Conservation (phyloP, 306 rosid genomes). For the Medicago arabica region DNA sequence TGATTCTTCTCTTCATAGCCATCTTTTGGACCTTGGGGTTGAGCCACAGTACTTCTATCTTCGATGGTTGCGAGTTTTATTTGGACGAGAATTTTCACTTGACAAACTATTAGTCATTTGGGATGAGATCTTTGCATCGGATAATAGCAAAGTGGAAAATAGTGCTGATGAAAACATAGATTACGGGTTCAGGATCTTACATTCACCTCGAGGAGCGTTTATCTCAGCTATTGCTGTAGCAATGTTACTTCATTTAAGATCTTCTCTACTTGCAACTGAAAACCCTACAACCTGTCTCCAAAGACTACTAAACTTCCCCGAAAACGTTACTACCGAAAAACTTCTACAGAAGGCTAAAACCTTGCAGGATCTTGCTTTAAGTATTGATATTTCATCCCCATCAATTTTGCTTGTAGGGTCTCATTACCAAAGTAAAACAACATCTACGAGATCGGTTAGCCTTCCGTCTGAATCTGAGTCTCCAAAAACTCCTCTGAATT, state of each 20-base stretch:
- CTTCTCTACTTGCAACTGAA: slow-evolving; percentile 92
- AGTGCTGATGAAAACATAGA: slow-evolving; percentile 55
- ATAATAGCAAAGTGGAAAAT: slow-evolving; percentile 57
- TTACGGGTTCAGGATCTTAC: slow-evolving; percentile 61
- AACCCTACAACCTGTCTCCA: slow-evolving; percentile 94
- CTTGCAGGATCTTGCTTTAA: slow-evolving; percentile 73
- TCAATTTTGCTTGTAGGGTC: slow-evolving; percentile 48
- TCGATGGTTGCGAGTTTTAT: slow-evolving; percentile 93
- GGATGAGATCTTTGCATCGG: slow-evolving; percentile 92
- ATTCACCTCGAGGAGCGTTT: slow-evolving; percentile 88
- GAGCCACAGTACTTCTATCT: slow-evolving; percentile 99
- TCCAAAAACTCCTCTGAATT: slow-evolving; percentile 71
- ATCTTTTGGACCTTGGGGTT: slow-evolving; percentile 90
- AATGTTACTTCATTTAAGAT: slow-evolving; percentile 87
- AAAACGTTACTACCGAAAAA: slow-evolving; percentile 65
- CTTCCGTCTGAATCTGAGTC: slow-evolving; percentile 63
- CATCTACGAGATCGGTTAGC: slow-evolving; percentile 51
- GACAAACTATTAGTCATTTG: slow-evolving; percentile 78
- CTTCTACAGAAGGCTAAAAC: slow-evolving; percentile 84
- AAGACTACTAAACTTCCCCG: slow-evolving; percentile 84
- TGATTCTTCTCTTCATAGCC: slow-evolving; percentile 87
- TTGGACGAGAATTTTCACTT: slow-evolving; percentile 93
- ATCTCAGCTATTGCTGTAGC: slow-evolving; percentile 87
- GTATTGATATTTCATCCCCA: slow-evolving; percentile 60
- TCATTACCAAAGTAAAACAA: slow-evolving; percentile 53